These are phyloP conservation scores for Spathaspora sp. DNA, from an alignment of 1,139 yeast genomes.

Conservation along the genomic window DNA sequence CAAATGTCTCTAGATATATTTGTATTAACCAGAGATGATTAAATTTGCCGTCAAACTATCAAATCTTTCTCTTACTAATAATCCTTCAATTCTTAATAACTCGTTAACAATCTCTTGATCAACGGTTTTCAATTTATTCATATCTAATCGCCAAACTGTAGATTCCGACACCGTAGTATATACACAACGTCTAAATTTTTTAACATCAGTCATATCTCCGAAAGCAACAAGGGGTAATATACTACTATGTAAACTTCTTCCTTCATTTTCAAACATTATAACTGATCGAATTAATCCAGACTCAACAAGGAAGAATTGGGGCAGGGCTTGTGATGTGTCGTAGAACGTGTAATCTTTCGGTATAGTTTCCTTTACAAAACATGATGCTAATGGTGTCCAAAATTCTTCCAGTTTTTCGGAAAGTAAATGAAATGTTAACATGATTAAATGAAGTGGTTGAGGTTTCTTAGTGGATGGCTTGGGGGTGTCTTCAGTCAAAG, in stretches of 20 bases:
- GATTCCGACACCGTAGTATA: constrained; percentile 55
- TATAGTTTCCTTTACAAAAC: constrained; percentile 49
- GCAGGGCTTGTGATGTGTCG: constrained; percentile 40
- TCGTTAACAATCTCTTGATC: constrained; percentile 38
- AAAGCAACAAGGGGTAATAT: constrained; percentile 88
- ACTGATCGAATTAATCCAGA: constrained; percentile 72
- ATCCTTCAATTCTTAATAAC: constrained; percentile 61
- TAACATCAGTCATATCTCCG: constrained; percentile 58
- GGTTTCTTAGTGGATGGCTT: constrained; percentile 17
- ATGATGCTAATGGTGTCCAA: constrained; percentile 60
- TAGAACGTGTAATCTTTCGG: constrained; percentile 52
- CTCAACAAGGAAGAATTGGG: constrained; percentile 70
- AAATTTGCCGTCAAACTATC: constrained; percentile 71
- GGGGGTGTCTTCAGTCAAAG: constrained; percentile 38
- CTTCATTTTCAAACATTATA: constrained; percentile 51
- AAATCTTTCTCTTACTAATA: constrained; percentile 70
- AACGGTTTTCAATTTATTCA: constrained; percentile 44
- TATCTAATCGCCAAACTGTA: constrained; percentile 70
- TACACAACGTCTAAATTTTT: constrained; percentile 40
- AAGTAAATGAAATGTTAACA: constrained; percentile 62
- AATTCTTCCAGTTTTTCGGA: constrained; percentile 60
- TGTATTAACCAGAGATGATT: constrained; percentile 46
- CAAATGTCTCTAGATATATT: too few species aligned
- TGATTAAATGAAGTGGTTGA: constrained; percentile 68
- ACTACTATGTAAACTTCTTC: constrained; percentile 67